Base-by-base conservation (phyloP, 2,329 filamentous ascomycete genomes). In the Fonsecaea multimorphosa region DNA sequence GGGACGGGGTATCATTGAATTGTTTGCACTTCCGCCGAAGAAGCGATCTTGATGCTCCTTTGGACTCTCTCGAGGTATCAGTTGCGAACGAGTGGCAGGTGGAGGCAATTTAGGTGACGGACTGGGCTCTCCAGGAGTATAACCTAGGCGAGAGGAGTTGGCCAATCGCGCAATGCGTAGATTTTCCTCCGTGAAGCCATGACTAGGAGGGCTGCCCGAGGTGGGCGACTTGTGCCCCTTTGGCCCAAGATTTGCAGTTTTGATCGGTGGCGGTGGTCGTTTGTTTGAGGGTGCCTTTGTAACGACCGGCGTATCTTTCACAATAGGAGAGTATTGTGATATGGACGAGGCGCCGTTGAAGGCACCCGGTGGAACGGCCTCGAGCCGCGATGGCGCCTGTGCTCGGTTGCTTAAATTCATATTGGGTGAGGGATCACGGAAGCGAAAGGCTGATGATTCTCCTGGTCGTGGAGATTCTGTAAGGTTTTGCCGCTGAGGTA, bases 311-410 rank as follows among this genome's bases (percentile, higher is more conserved):
- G 66, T 53, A n/a, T 68, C 68, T 62, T 71, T 71, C 29, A 71
- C 68, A 27, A 72, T 71, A 5, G 71, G 71, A 14, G 71, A 72
- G 54, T 72, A 72, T 65, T 70, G 71, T 29, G 71, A 72, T 40
- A 71, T 71, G 14, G 71, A 65, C 19, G 71, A 72, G 11, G 66
- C 66, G 19, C 71, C 71, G 51, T 72, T 72, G 61, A 67, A 72
- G 31, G 71, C 70, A 34, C 71, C 70, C 2, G 68, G 68, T 36
- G 68, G 61, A 19, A 68, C 68, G 9, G 69, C 64, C 24, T 54
- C 64, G n/a, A 72, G 61, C 5, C 68, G 64, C 19, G 65, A 56
- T 34, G 70, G 70, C n/a, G 69, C 68, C 59, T 68, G 63, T 32
- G 70, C 67, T 24, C 71, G 66, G 24, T 53, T 64, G 24, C 54